Conservation (phyloP, 1,139 yeast genomes). For the Yamadazyma dushanensis region DNA sequence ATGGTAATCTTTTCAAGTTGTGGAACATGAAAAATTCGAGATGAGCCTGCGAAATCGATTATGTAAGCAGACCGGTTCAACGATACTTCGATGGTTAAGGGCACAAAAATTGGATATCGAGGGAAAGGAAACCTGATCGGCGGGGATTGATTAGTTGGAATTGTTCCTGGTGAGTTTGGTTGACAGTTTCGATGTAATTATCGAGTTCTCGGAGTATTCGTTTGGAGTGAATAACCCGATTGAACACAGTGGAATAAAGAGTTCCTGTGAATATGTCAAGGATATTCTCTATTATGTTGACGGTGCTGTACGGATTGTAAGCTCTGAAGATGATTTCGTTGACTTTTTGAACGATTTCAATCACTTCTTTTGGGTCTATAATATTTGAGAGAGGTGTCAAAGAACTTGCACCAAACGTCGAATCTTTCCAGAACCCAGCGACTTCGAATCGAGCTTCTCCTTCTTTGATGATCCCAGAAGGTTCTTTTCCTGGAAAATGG, state of each 20-base stretch:
- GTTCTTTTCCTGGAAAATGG: conserved; percentile 62
- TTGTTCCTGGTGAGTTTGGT: conserved; percentile 22
- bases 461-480: conserved; percentile 51
- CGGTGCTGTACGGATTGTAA: conserved; percentile 33
- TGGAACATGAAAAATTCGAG: not conserved
- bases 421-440: conserved; percentile 39
- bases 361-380: conserved; percentile 35
- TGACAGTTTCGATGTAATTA: conserved; percentile 42
- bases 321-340: conserved; percentile 46
- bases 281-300: conserved; percentile 39
- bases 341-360: conserved; percentile 40
- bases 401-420: conserved; percentile 53
- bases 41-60: not conserved
- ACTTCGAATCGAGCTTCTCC: conserved; percentile 24
- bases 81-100: too few species aligned
- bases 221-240: conserved; percentile 19
- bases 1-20: not conserved
- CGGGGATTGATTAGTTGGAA: conserved; percentile 54
- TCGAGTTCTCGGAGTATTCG: conserved; percentile 42
- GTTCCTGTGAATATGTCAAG: conserved; percentile 51
- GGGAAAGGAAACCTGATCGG: conserved; percentile 59
- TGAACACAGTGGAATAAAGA: conserved; percentile 24
- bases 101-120: conserved; percentile 10
- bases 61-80: too few species aligned
- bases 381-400: conserved; percentile 52